A percentile compares a stretch with the other conserved stretches of the same genome.
Evolutionary conservation across 331 rosid genomes (phyloP).

Genomic region (Telfairia occidentalis): DNA sequence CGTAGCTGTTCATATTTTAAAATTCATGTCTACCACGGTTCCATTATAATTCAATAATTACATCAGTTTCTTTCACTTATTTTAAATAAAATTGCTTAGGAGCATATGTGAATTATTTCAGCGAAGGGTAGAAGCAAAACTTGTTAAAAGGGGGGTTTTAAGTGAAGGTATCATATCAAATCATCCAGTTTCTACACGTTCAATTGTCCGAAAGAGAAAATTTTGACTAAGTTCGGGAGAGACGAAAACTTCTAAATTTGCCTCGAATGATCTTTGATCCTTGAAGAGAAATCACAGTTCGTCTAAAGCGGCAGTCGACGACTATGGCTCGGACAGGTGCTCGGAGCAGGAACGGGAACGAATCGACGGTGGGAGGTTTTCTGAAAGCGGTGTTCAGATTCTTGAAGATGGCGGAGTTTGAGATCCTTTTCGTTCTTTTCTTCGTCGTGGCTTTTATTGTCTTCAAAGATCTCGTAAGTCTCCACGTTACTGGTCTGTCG

Average conservation of each 20-base stretch:
- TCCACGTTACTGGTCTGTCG: not conserved
- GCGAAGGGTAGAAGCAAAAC: too few species aligned
- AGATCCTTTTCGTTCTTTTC: slow-evolving; percentile 16
- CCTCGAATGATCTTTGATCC: not conserved
- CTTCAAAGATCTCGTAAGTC: slow-evolving; percentile 20
- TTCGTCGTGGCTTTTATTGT: slow-evolving; percentile 11
- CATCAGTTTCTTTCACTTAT: too few species aligned
- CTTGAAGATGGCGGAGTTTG: slow-evolving; percentile 14
- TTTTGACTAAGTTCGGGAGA: not conserved
- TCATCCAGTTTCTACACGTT: not conserved
- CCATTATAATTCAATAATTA: too few species aligned
- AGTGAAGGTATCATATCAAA: not conserved
- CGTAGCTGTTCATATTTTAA: too few species aligned
- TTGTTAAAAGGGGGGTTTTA: too few species aligned
- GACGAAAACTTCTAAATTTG: not conserved
- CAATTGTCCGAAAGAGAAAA: not conserved
- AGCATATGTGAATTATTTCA: too few species aligned
- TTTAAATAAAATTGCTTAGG: too few species aligned
- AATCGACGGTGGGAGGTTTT: not conserved
- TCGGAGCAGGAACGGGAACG: slow-evolving; percentile 8
- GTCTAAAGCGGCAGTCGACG: not conserved
- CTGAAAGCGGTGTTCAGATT: not conserved
- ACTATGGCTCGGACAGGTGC: slow-evolving; percentile 2
- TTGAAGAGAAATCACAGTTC: not conserved
- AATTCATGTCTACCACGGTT: too few species aligned